Evolutionary conservation across 768 basidiomycete genomes (phyloP), one percentile per base, ranked within the genome.

Genomic region (Lyophyllum semitale): DNA sequence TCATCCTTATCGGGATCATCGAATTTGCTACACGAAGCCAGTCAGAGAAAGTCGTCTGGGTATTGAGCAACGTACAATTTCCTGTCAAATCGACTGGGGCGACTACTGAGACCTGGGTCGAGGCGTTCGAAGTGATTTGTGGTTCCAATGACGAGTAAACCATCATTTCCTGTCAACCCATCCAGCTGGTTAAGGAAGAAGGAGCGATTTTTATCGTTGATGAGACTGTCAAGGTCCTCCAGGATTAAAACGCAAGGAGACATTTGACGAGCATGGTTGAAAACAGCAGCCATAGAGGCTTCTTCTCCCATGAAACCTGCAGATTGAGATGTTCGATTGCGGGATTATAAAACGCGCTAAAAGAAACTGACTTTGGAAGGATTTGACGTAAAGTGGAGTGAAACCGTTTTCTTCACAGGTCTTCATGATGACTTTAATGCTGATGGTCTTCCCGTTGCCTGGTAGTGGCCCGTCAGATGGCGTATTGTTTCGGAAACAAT

Each of bases 151-250:
- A 93, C 73, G 26, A 94, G 79, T 9, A 95, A 60, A 0, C 93
- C 93, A 56, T 93, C 84, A 63, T 93, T 93, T 27, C 84, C 81
- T 64, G 87, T 84, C 29, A 93, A 68, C 1, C 92, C 92, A 58
- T 94, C 92, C 8, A 91, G 72, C 66, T 93, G 87, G 64, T 95
- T 95, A 45, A 95, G 77, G 82, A 94, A 94, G 77, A 91, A 93
- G 2, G 90, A 90, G 27, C 91, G 83, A 64, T 93, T 93, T 7
- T 65, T 47, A 62, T 91, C 83, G 56, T 83, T 90, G 72, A 95
- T 89, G 33, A 93, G 77, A 59, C 87, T 88, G 62, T 95, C 93
- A 7, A 94, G 63, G 43, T 78, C 76, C 66, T 77, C 78, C 15
- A 87, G 66, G 48, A 85, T 75, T 48, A 89, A 59, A 42, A 90